Conservation (phyloP, 2,329 filamentous ascomycete genomes). For the Fusarium marasasianum region DNA sequence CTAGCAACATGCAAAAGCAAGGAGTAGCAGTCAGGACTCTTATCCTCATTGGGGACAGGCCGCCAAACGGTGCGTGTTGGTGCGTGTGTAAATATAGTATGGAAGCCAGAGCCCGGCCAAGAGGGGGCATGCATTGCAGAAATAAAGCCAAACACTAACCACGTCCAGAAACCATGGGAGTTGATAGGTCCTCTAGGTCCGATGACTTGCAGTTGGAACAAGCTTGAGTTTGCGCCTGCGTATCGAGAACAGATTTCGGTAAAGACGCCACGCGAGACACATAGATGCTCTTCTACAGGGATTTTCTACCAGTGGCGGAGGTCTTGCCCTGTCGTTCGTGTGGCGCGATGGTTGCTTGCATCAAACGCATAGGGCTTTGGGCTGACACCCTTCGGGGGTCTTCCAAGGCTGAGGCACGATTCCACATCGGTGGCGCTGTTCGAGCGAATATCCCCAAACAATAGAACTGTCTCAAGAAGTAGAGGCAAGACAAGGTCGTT, state of each 20-base stretch:
- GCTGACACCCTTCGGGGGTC: neutral
- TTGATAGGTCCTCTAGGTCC: slow-evolving; percentile 12
- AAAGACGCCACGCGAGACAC: slow-evolving; percentile 17
- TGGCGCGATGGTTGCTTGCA: slow-evolving; percentile 14
- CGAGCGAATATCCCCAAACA: neutral
- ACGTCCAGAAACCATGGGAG: slow-evolving; percentile 8
- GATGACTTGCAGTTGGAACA: slow-evolving; percentile 11
- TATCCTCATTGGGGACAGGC: neutral
- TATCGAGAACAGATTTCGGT: slow-evolving; percentile 14
- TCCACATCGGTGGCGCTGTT: neutral
- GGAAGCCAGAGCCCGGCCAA: slow-evolving; percentile 7
- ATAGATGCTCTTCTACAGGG: slow-evolving; percentile 14
- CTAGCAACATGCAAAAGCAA: slow-evolving; percentile 5
- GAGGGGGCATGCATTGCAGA: slow-evolving; percentile 10
- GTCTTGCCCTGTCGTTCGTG: slow-evolving; percentile 12
- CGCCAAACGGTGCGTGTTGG: slow-evolving; percentile 10
- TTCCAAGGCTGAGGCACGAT: slow-evolving; percentile 6
- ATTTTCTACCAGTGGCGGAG: slow-evolving; percentile 5
- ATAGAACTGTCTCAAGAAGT: neutral
- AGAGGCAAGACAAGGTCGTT: slow-evolving; percentile 3
- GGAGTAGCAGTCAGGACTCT: neutral
- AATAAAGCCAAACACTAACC: neutral
- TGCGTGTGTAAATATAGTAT: slow-evolving; percentile 35
- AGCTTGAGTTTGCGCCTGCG: neutral
- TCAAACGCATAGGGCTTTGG: neutral